Conservation (phyloP, 1,284 basidiomycete genomes). For the Ganoderma resinaceum region DNA sequence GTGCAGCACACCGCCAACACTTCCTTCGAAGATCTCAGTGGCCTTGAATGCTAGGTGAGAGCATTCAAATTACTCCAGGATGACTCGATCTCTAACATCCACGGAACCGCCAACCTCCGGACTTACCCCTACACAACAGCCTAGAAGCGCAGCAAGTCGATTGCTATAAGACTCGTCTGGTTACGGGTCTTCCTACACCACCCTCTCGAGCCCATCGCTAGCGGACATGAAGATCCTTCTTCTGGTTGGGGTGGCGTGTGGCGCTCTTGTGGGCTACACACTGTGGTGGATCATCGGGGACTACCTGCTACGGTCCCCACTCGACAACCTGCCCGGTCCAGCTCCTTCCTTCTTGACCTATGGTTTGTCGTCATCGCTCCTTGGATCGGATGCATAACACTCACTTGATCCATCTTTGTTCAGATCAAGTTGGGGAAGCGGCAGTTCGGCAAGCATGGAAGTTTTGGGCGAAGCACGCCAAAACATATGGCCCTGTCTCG, state of each 20-base stretch:
- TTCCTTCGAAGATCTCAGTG: not conserved
- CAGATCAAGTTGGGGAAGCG: not conserved
- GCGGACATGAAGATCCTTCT: not conserved
- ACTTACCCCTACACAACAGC: not conserved
- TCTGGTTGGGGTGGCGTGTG: not conserved
- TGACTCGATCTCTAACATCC: not conserved
- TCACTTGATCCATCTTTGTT: not conserved
- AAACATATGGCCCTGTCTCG: slow-evolving; percentile 29
- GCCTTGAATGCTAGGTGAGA: not conserved
- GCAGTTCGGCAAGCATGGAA: not conserved
- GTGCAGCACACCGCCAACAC: not conserved
- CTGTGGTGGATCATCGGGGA: not conserved
- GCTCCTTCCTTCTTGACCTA: not conserved
- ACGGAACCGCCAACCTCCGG: not conserved
- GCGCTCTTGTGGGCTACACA: not conserved
- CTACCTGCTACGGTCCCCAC: not conserved
- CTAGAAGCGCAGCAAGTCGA: not conserved
- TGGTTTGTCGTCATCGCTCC: not conserved
- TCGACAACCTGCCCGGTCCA: not conserved
- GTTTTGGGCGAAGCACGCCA: not conserved
- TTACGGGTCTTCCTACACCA: not conserved
- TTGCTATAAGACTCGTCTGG: not conserved
- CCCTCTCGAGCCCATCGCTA: not conserved
- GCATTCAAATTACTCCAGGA: not conserved
- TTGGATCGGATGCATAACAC: not conserved